phyloP scores from a whole-genome alignment of 352 stramenopile species.

The Phytophthora fragariae region DNA sequence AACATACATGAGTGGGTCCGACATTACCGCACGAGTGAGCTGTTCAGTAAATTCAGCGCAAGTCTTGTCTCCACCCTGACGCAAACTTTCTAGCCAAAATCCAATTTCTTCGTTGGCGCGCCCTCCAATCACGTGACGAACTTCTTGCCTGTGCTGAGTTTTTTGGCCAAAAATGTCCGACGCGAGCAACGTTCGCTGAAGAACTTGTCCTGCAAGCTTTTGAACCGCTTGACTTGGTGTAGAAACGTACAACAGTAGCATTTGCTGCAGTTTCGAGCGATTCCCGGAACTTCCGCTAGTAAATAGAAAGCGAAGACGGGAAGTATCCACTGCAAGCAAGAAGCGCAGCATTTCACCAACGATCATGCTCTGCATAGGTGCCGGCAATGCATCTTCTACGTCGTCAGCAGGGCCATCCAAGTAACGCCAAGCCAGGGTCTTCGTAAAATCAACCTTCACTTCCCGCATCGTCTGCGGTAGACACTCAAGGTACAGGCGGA shows the following conservation, averaged over 20 bases:
- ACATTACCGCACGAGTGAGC: constrained; percentile 50
- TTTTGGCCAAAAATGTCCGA: constrained; percentile 67
- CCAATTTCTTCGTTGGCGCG: constrained; percentile 59
- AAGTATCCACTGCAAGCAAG: constrained; percentile 63
- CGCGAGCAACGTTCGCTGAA: constrained; percentile 62
- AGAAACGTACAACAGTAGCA: constrained; percentile 66
- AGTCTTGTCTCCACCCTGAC: constrained; percentile 32
- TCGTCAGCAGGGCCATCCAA: constrained; percentile 36
- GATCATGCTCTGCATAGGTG: constrained; percentile 58
- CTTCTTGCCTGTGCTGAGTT: constrained; percentile 1
- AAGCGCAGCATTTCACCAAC: constrained; percentile 79
- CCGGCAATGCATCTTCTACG: constrained; percentile 8
- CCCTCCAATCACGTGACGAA: constrained; percentile 5
- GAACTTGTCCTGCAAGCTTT: constrained; percentile 50
- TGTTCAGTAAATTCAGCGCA: constrained; percentile 61
- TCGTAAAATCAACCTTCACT: constrained; percentile 87
- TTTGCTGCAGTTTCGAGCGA: constrained; percentile 68
- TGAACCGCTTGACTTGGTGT: constrained; percentile 48
- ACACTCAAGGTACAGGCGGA: constrained; percentile 79
- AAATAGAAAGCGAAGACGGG: constrained; percentile 65
- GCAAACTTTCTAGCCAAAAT: constrained; percentile 75
- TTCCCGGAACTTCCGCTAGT: constrained; percentile 25
- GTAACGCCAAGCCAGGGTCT: constrained; percentile 71
- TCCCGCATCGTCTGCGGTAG: constrained; percentile 80
- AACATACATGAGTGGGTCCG: constrained; percentile 61